These are phyloP conservation scores for Rehmannia glutinosa DNA, from an alignment of 257 asterid genomes.

Conservation along the genomic window DNA sequence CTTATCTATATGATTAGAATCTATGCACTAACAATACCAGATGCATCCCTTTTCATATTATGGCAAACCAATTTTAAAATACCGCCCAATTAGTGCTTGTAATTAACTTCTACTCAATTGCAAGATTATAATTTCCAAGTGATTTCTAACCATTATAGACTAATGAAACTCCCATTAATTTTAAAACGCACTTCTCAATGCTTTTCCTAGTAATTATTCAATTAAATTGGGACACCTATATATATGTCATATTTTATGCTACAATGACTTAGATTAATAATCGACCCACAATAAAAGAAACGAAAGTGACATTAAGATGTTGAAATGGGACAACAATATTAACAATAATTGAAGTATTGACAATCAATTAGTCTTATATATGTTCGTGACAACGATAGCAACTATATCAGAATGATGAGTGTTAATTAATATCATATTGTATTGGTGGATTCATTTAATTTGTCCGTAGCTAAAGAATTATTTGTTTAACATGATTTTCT, in stretches of 20 bases:
- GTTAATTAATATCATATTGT: slow-evolving; percentile 12
- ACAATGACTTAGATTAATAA: slow-evolving; percentile 12
- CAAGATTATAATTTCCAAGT: slow-evolving; percentile 6
- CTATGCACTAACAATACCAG: slow-evolving; percentile 4
- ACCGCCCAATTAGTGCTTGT: slow-evolving; percentile 22
- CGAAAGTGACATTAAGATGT: slow-evolving; percentile 31
- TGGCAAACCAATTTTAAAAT: slow-evolving; percentile 17
- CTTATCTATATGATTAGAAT: slow-evolving; percentile 16
- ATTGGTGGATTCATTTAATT: slow-evolving; percentile 41
- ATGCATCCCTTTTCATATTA: slow-evolving; percentile 7
- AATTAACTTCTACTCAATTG: slow-evolving; percentile 10
- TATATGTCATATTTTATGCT: slow-evolving; percentile 17
- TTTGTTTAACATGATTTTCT: slow-evolving; percentile 18
- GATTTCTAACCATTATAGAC: slow-evolving; percentile 2
- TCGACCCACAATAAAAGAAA: slow-evolving; percentile 18
- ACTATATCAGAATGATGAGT: slow-evolving; percentile 7
- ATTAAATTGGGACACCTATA: neutral
- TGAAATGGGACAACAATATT: slow-evolving; percentile 20
- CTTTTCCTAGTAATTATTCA: slow-evolving; percentile 21
- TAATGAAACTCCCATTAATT: slow-evolving; percentile 17
- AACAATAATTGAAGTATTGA: slow-evolving; percentile 20
- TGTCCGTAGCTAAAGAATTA: slow-evolving; percentile 14
- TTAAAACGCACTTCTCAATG: slow-evolving; percentile 12
- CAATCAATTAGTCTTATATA: slow-evolving; percentile 13
- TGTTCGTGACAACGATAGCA: slow-evolving; percentile 25